Evolutionary conservation across 2,329 filamentous ascomycete genomes (phyloP).

Genomic region (Monosporascus sp.): DNA sequence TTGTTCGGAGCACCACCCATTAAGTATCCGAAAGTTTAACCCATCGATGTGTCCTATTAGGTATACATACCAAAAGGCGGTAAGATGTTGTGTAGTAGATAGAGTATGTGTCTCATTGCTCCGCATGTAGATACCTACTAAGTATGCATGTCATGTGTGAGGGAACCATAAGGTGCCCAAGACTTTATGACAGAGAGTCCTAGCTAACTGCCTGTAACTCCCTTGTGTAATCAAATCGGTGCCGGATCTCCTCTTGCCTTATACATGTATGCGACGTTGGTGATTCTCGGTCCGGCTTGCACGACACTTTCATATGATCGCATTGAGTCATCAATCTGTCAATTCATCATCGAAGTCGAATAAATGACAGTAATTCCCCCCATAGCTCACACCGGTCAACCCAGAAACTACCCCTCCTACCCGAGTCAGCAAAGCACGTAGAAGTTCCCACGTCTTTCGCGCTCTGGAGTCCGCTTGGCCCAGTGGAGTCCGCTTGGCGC

Average conservation of each 20-base stretch:
- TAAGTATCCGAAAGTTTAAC: not conserved
- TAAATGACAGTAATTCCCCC: too few species aligned
- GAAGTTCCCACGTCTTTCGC: too few species aligned
- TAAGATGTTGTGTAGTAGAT: not conserved
- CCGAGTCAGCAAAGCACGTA: too few species aligned
- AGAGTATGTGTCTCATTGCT: not conserved
- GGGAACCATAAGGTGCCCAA: not conserved
- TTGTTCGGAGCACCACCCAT: not conserved
- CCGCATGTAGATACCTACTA: not conserved
- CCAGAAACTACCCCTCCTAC: too few species aligned
- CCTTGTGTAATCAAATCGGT: too few species aligned
- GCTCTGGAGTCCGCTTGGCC: not conserved
- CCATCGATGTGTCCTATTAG: not conserved
- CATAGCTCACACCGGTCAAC: too few species aligned
- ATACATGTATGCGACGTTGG: not conserved
- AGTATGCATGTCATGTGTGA: not conserved
- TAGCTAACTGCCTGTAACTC: too few species aligned
- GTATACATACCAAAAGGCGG: not conserved
- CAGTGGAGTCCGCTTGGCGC: not conserved
- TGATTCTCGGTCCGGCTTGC: not conserved
- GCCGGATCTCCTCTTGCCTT: not conserved
- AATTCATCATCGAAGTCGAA: not conserved
- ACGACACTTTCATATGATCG: not conserved
- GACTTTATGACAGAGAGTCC: too few species aligned
- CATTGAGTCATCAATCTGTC: not conserved